These are phyloP conservation scores for Oidiodendron maius DNA, from an alignment of 495 filamentous ascomycete species.

Conservation along the genomic window DNA sequence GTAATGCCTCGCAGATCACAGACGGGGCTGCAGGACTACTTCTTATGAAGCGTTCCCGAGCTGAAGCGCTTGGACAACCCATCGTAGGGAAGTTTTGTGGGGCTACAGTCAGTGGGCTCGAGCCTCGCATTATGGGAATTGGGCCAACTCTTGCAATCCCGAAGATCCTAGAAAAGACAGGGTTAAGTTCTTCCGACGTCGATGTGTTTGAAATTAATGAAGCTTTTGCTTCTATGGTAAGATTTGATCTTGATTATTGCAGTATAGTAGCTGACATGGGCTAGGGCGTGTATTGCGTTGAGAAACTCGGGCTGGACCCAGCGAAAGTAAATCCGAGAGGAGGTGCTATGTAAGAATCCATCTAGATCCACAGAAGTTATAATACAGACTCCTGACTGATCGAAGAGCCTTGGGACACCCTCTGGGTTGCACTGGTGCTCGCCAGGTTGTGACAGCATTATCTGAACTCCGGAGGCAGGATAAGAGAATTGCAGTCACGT, in stretches of 20 bases:
- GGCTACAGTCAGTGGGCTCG: conserved; percentile 80
- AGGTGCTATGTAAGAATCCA: conserved; percentile 52
- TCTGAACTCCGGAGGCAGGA: conserved; percentile 69
- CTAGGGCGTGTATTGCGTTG: conserved; percentile 74
- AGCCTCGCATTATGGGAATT: conserved; percentile 95
- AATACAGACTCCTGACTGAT: not conserved
- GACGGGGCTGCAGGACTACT: conserved; percentile 87
- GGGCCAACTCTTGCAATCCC: conserved; percentile 89
- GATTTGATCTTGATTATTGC: not conserved
- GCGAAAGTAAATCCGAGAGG: conserved; percentile 86
- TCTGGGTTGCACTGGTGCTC: conserved; percentile 68
- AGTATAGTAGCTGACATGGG: not conserved
- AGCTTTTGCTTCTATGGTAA: conserved; percentile 85
- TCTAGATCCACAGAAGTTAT: too few species aligned
- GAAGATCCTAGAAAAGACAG: conserved; percentile 79
- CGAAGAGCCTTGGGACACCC: conserved; percentile 69
- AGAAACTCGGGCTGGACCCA: conserved; percentile 69
- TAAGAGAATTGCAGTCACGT: conserved; percentile 76
- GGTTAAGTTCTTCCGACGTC: conserved; percentile 67
- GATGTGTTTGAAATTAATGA: conserved; percentile 96
- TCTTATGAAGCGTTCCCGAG: conserved; percentile 88
- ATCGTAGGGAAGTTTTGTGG: conserved; percentile 92
- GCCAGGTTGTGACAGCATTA: conserved; percentile 76
- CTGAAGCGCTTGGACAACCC: conserved; percentile 77
- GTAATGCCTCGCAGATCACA: conserved; percentile 91